Percentiles rank a stretch among this genome's conserved stretches.
Evolutionary conservation across 768 basidiomycete species (phyloP).

Genomic region (Rickenella mellea): DNA sequence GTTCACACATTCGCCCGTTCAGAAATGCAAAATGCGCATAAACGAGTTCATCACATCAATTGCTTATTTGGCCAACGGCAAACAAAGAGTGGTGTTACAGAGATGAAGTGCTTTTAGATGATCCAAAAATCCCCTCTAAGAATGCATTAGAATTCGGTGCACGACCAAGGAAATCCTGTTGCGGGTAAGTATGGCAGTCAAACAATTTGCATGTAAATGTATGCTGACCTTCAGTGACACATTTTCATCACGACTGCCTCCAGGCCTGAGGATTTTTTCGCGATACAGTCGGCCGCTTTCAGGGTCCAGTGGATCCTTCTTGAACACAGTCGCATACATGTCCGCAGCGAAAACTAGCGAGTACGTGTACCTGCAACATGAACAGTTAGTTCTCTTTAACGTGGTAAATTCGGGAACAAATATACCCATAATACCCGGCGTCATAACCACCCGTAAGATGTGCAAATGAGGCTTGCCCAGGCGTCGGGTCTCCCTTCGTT

Average conservation of each 20-base stretch:
- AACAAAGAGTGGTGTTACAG: too few species aligned
- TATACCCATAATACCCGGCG: conserved; percentile 61
- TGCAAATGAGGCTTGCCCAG: conserved; percentile 69
- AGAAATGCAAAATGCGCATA: too few species aligned
- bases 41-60: too few species aligned
- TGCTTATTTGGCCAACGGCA: too few species aligned
- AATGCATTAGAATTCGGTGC: conserved; percentile 71
- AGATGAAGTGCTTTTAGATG: too few species aligned
- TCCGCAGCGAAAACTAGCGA: conserved; percentile 55
- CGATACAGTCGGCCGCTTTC: conserved; percentile 59
- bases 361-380: conserved; percentile 42
- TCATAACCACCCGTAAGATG: conserved; percentile 74
- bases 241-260: conserved; percentile 72
- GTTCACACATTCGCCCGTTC: too few species aligned
- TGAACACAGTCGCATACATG: conserved; percentile 71
- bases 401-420: neutral
- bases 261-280: conserved; percentile 62
- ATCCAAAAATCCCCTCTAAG: conserved; percentile 56
- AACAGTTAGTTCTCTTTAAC: neutral
- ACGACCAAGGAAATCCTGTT: conserved; percentile 69
- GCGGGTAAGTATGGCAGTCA: conserved; percentile 1
- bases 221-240: conserved; percentile 60
- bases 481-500: conserved; percentile 37
- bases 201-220: neutral
- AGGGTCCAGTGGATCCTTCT: conserved; percentile 65